Conservation (phyloP, 1,139 yeast genomes). For the Geotrichum aggregatum region DNA sequence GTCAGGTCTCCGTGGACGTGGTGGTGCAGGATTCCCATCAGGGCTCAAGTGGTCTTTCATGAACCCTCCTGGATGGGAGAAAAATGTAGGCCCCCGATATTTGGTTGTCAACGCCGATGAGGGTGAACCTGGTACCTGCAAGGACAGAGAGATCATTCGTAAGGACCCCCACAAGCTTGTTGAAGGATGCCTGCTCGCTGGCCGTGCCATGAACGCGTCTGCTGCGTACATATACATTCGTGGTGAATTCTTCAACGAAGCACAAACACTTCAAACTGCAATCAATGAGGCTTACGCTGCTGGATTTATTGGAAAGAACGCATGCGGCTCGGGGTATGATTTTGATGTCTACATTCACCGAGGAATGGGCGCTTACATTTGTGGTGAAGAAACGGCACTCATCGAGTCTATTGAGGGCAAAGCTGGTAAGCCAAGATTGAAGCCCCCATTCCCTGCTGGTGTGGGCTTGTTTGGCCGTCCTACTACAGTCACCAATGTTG, state of each 20-base stretch:
- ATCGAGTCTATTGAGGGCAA: conserved; percentile 86
- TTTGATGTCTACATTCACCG: conserved; percentile 80
- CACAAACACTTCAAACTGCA: conserved; percentile 65
- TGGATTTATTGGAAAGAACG: conserved; percentile 74
- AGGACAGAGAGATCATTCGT: conserved; percentile 83
- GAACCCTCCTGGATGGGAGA: conserved; percentile 95
- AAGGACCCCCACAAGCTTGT: conserved; percentile 87
- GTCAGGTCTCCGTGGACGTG: conserved; percentile 84
- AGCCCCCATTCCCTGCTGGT: conserved; percentile 94
- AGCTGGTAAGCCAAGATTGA: conserved; percentile 87
- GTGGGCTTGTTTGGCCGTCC: conserved; percentile 89
- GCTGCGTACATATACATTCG: conserved; percentile 87
- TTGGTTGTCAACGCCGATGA: conserved; percentile 88
- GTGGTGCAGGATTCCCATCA: conserved; percentile 90
- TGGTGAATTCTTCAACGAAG: conserved; percentile 83
- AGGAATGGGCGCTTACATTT: conserved; percentile 88
- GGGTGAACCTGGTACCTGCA: conserved; percentile 92
- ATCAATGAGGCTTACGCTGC: conserved; percentile 81
- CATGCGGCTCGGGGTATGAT: conserved; percentile 81
- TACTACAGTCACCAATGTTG: conserved; percentile 83
- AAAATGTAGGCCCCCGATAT: conserved; percentile 78
- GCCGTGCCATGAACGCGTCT: conserved; percentile 88
- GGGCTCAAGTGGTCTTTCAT: conserved; percentile 89
- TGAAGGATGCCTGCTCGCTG: conserved; percentile 82
- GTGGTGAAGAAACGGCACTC: conserved; percentile 88